Percentiles rank a stretch among this genome's conserved stretches.
phyloP scores from a whole-genome alignment of 345 rosid genomes.

The Salix koriyanagi region DNA sequence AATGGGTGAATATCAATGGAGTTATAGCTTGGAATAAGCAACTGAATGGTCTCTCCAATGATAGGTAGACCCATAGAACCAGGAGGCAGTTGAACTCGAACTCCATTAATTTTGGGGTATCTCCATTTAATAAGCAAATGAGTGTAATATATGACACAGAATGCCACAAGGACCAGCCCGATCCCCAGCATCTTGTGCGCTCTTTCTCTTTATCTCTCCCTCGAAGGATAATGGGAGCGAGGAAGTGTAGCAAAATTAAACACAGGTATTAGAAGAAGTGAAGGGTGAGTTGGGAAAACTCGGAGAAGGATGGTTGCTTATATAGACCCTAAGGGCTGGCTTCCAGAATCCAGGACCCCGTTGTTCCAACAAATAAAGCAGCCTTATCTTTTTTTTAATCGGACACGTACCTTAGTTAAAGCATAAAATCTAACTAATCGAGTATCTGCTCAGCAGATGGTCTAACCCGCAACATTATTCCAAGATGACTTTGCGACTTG shows the following conservation, averaged over 20 bases:
- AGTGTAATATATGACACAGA: neutral
- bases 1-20: conserved; percentile 11
- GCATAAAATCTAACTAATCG: too few relatives aligned
- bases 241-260: neutral
- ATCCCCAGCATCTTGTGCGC: neutral
- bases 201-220: neutral
- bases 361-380: neutral
- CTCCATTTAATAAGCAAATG: conserved; percentile 8
- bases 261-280: neutral
- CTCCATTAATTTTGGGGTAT: conserved; percentile 10
- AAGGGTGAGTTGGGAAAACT: neutral
- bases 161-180: neutral
- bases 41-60: conserved; percentile 10
- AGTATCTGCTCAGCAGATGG: too few relatives aligned
- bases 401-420: too few relatives aligned
- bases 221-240: neutral
- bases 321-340: neutral
- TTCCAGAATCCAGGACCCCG: neutral
- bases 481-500: too few relatives aligned
- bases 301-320: neutral
- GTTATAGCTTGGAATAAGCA: conserved; percentile 7
- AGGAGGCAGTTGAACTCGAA: conserved; percentile 6
- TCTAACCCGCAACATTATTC: too few relatives aligned
- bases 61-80: conserved; percentile 14
- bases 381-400: neutral